phyloP scores from a whole-genome alignment of 73 alveolate genomes.

The Urostyla sp. region DNA sequence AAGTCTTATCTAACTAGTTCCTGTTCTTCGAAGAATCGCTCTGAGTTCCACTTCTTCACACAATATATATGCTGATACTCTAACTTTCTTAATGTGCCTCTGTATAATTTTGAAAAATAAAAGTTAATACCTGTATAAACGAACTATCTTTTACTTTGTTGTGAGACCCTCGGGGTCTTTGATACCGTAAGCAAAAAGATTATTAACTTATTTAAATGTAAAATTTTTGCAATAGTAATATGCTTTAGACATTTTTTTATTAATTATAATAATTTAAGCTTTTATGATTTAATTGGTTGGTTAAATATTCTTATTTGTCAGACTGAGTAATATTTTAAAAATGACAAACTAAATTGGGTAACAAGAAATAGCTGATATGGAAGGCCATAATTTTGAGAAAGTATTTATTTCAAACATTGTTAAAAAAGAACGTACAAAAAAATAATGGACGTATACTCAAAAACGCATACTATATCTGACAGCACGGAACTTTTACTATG shows the following conservation, averaged over 20 bases:
- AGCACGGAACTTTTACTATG: no score
- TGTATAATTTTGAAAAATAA: neutral
- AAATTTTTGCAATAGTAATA: slow-evolving; percentile 68
- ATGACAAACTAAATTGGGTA: no score
- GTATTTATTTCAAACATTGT: no score
- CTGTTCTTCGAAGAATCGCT: slow-evolving; percentile 58
- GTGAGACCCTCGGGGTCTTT: slow-evolving; percentile 59
- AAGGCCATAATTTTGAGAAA: no score
- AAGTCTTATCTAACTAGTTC: slow-evolving; percentile 60
- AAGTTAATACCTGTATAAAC: slow-evolving; percentile 63
- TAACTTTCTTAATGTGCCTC: slow-evolving; percentile 68
- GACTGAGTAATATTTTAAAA: neutral
- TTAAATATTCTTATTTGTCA: neutral
- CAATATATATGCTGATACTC: slow-evolving; percentile 50
- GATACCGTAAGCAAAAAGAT: slow-evolving; percentile 63
- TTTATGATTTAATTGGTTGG: neutral
- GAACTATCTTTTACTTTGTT: slow-evolving; percentile 23
- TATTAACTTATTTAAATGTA: slow-evolving; percentile 67
- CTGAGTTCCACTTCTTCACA: slow-evolving; percentile 39
- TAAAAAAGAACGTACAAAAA: no score
- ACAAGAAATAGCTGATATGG: no score
- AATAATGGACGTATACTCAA: no score
- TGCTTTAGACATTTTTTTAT: slow-evolving; percentile 66
- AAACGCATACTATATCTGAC: no score
- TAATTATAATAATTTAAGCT: slow-evolving; percentile 10